These are phyloP conservation scores for Trichoderma brevicompactum DNA, from an alignment of 2,329 filamentous ascomycete species.

Conservation along the genomic window DNA sequence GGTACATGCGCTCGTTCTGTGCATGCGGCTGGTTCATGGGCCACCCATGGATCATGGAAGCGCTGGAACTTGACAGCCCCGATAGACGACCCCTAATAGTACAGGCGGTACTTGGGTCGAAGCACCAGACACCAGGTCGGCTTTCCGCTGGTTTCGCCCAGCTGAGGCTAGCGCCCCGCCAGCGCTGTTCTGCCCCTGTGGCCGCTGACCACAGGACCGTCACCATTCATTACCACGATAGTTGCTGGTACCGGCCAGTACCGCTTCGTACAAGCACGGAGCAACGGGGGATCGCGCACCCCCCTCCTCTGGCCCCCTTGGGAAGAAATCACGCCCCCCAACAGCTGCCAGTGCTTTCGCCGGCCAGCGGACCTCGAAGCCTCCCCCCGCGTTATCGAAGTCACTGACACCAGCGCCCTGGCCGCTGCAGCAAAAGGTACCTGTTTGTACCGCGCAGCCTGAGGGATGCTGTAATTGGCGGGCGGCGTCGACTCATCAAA, in stretches of 20 bases:
- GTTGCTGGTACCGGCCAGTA: constrained; percentile 2
- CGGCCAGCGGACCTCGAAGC: constrained; percentile 7
- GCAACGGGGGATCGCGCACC: constrained; percentile 2
- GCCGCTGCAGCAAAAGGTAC: constrained; percentile 16
- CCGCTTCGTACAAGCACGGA: constrained; percentile 2
- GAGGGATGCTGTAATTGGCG: constrained; percentile 23
- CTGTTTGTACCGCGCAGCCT: not conserved
- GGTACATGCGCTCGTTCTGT: not conserved
- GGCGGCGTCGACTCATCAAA: constrained; percentile 26
- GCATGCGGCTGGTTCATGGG: constrained; percentile 5
- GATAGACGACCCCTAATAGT: not conserved
- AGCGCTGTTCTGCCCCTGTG: constrained; percentile 21
- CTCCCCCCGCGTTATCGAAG: constrained; percentile 25
- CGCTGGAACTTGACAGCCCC: constrained; percentile 11
- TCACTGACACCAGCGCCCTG: constrained; percentile 26
- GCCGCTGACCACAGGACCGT: constrained; percentile 21
- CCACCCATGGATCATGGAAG: not conserved
- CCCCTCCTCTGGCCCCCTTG: constrained; percentile 2
- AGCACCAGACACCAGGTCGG: not conserved
- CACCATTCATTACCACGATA: not conserved
- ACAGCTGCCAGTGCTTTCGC: constrained; percentile 5
- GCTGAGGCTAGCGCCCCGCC: constrained; percentile 28
- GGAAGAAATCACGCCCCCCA: constrained; percentile 21
- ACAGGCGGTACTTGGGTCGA: too few relatives aligned
- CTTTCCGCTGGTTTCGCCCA: not conserved